Conservation (phyloP, 192 early-diverging fungal species). For the Chytriomyces sp. region DNA sequence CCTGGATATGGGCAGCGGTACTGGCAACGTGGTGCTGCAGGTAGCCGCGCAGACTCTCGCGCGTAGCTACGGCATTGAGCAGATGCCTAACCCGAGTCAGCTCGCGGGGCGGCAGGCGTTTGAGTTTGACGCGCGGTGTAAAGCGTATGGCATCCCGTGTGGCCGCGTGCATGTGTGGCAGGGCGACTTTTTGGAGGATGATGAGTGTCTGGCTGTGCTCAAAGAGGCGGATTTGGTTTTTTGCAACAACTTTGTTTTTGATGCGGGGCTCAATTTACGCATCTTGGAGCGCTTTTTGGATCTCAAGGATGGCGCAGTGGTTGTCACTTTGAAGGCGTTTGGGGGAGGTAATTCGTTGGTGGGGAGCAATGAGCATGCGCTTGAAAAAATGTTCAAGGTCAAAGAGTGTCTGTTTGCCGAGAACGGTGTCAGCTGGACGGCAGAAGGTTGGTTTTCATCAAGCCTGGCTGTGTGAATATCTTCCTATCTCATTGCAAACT, state of each 20-base stretch:
- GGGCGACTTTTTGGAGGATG: slow-evolving; percentile 85
- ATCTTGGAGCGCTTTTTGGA: slow-evolving; percentile 87
- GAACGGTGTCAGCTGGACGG: slow-evolving; percentile 55
- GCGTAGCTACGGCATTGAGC: slow-evolving; percentile 84
- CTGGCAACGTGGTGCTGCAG: slow-evolving; percentile 96
- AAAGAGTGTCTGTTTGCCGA: slow-evolving; percentile 48
- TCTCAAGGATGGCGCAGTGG: slow-evolving; percentile 80
- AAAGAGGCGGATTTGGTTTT: slow-evolving; percentile 86
- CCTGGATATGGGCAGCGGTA: slow-evolving; percentile 89
- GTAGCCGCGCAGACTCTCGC: slow-evolving; percentile 88
- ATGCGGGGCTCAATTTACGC: slow-evolving; percentile 77
- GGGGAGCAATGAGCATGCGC: slow-evolving; percentile 61
- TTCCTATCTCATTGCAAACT: not conserved
- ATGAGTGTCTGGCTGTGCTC: slow-evolving; percentile 68
- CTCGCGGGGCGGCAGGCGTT: slow-evolving; percentile 76
- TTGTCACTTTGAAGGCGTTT: slow-evolving; percentile 87
- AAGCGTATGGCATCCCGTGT: slow-evolving; percentile 52
- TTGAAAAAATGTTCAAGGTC: slow-evolving; percentile 55
- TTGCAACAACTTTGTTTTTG: slow-evolving; percentile 84
- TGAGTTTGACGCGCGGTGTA: slow-evolving; percentile 85
- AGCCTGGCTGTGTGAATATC: not conserved
- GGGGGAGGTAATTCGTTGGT: slow-evolving; percentile 70
- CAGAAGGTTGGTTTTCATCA: slow-evolving; percentile 19
- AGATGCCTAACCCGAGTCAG: slow-evolving; percentile 80
- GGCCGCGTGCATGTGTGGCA: slow-evolving; percentile 66